Base-by-base conservation (phyloP, 2,329 filamentous ascomycete species). In the Juglanconis oblonga region DNA sequence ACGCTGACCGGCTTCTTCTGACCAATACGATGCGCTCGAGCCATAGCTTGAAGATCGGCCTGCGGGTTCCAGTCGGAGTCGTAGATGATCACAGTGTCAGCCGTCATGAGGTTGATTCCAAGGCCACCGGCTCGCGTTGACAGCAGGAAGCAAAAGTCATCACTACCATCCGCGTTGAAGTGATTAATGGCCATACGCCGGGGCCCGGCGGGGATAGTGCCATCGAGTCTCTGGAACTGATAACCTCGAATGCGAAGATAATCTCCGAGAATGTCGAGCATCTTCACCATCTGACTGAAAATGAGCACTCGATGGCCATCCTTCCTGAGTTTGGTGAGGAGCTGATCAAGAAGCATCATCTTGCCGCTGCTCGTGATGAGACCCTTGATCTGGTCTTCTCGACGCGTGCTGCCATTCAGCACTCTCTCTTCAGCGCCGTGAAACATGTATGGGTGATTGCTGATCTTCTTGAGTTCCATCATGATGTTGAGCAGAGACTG, bases 21-120 rank as follows among this genome's bases (percentile, higher is more conserved):
- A 3, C 95, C 95, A 65, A 99, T 99, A 73, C 95, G 90, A 76
- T 99, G 96, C 61, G 96, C 96, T 75, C 95, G 89, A 61, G 95
- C 95, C 95, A 99, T 99, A 45, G 95, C 95, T 73, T 99, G 95
- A 66, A 99, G 79, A 79, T 99, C 96, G 6, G 95, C 95, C 73
- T 99, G 95, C 17, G 95, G 96, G 67, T 99, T 99, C 95, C 96
- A 99, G 70, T 97, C 93, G 0, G 95, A 98, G 73, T 99, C 96
- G 69, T 98, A 99, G 49, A 99, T 89, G 68, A 99, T 88, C 65
- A 99, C 95, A 0, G 95, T 99, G 70, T 99, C 96, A 7, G 95
- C 95, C 31, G 95, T 98, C 92, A 98, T 99, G 57, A 99, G 77
- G 69, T 99, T 99, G 79, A 99, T 99, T 64, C 95, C 95, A n/a